Percentiles rank a stretch among this genome's conserved stretches.
These are phyloP conservation scores for Leccinellum rugosiceps DNA, from an alignment of 768 basidiomycete species.

Conservation along the genomic window DNA sequence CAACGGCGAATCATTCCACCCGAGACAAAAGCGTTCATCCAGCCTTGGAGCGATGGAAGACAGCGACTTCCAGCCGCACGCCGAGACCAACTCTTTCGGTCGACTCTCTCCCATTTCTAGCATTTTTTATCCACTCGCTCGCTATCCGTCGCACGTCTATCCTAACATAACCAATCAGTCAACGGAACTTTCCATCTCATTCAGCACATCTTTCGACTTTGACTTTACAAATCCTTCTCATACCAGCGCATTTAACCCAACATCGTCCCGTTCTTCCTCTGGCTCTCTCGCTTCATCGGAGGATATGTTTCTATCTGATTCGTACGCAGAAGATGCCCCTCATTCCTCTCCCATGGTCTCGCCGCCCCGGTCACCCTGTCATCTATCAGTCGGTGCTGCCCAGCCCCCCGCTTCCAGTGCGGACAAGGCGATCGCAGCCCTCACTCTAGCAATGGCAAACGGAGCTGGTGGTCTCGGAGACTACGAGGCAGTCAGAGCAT, in stretches of 20 bases:
- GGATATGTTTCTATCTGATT: constrained; percentile 6
- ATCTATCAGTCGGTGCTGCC: constrained; percentile 1
- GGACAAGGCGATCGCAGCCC: constrained; percentile 59
- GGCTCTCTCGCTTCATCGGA: constrained; percentile 11
- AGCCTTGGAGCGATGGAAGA: constrained; percentile 47
- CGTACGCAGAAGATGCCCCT: constrained; percentile 1
- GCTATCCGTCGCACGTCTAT: constrained; percentile 11
- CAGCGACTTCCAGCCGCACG: constrained; percentile 19
- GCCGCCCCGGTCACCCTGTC: constrained; percentile 12
- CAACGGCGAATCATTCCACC: constrained; percentile 21
- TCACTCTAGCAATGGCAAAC: constrained; percentile 59
- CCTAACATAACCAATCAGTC: constrained; percentile 11
- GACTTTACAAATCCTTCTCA: constrained; percentile 22
- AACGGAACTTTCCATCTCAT: constrained; percentile 17
- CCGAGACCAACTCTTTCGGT: constrained; percentile 10
- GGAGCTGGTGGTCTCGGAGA: constrained; percentile 60
- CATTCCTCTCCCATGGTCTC: constrained; percentile 9
- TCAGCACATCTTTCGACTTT: constrained; percentile 30
- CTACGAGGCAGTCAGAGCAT: constrained; percentile 45
- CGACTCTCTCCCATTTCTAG: constrained; percentile 23
- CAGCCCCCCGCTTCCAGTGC: constrained; percentile 40
- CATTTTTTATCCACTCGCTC: constrained; percentile 19
- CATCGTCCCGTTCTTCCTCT: constrained; percentile 18
- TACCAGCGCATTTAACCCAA: constrained; percentile 26
- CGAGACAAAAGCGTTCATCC: constrained; percentile 40